Base-by-base conservation (phyloP, 2,329 filamentous ascomycete genomes). In the Mycocentrospora acerina region DNA sequence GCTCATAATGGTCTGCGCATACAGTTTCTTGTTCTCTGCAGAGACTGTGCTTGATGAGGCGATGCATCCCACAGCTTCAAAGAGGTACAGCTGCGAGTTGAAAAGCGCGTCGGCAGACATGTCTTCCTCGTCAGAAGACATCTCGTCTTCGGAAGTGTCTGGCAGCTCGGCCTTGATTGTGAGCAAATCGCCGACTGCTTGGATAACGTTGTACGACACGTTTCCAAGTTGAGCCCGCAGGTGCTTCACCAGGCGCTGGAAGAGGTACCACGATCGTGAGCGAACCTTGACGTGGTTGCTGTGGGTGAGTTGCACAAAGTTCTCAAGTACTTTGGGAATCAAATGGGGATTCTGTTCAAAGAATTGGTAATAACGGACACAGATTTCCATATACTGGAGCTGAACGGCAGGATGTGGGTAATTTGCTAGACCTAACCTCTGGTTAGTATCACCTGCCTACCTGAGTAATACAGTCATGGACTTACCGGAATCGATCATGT, bases 321-420 rank as follows among this genome's bases (percentile, higher is more conserved):
- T 90, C 59, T 96, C 90, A 28, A 98, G 76, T 1, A 93, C 89
- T 49, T 84, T 85, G 2, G 88, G 88, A 33, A 97, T 94, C 44
- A 88, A 83, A 15, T 85, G 76, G 19, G 83, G 77, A 60, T 95
- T 87, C 39, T 82, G 82, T 61, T 97, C 90, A 63, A 98, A 97
- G 67, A 96, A 95, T 18, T 83, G 81, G 63, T 85, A 88, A 69
- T 98, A 98, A 34, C 93, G 85, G 38, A 95, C 90, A 66, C 90
- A 95, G 24, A 95, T 95, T 67, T 98, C 93, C 90, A 98, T 96
- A 62, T 95, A 98, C 69, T 96, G 90, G 15, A 98, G 76, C 48
- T 96, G 82, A 35, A 96, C 90, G 12, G 90, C 89, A 2, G 93
- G 91, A 63, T 97, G 93, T 12, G 85, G 82, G 67, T 91, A 94